Conservation (phyloP, 768 basidiomycete species). For the Suillus clintonianus region DNA sequence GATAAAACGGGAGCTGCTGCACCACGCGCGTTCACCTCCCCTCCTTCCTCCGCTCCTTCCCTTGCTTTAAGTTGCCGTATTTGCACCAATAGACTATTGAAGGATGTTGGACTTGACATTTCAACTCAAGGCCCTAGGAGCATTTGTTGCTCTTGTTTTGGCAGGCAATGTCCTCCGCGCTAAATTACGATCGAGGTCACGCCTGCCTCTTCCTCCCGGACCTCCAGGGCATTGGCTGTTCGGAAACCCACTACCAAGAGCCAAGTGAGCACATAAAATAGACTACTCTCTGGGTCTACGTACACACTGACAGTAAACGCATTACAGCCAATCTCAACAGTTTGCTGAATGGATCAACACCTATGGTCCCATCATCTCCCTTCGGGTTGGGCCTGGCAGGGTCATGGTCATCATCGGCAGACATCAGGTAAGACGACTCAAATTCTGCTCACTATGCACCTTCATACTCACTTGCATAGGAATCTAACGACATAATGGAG, state of each 20-base stretch:
- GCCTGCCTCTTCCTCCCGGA: conserved; percentile 27
- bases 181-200: conserved; percentile 8
- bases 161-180: conserved; percentile 12
- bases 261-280: conserved; percentile 19
- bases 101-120: conserved; percentile 7
- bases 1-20: not conserved
- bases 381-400: conserved; percentile 47
- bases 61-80: not conserved
- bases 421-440: conserved; percentile 32
- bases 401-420: conserved; percentile 34
- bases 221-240: conserved; percentile 35
- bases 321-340: conserved; percentile 30
- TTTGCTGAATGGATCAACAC: conserved; percentile 61
- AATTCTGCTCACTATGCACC: not conserved
- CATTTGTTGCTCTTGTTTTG: conserved; percentile 18
- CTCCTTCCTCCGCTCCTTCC: not conserved
- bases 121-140: conserved; percentile 15
- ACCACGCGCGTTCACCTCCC: not conserved
- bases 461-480: conserved; percentile 28
- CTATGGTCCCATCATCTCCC: conserved; percentile 62
- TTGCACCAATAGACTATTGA: conserved; percentile 8
- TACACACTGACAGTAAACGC: not conserved
- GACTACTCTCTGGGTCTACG: not conserved
- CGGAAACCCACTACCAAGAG: conserved; percentile 26
- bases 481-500: conserved; percentile 67